phyloP scores from a whole-genome alignment of 2,329 filamentous ascomycete species.

The Stemphylium beticola region DNA sequence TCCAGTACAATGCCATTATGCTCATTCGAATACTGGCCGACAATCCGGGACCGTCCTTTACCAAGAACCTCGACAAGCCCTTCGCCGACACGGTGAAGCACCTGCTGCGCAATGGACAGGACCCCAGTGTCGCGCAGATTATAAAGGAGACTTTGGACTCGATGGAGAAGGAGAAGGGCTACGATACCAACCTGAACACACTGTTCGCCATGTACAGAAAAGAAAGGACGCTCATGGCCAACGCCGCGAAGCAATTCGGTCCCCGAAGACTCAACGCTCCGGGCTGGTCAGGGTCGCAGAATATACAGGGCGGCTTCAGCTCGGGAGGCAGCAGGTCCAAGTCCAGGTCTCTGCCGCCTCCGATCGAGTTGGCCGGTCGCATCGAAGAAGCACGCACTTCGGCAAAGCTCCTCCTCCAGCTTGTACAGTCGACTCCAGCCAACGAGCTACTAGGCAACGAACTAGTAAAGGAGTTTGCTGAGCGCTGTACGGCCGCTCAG shows the following conservation, averaged over 20 bases:
- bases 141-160: conserved; percentile 84
- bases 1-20: conserved; percentile 97
- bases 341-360: conserved; percentile 61
- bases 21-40: conserved; percentile 88
- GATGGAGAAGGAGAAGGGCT: conserved; percentile 72
- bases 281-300: conserved; percentile 42
- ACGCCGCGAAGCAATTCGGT: conserved; percentile 42
- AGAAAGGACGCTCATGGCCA: conserved; percentile 66
- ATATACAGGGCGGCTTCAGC: conserved; percentile 27
- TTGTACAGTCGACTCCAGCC: conserved; percentile 83
- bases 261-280: conserved; percentile 55
- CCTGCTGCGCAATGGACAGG: conserved; percentile 72
- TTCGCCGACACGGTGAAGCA: conserved; percentile 80
- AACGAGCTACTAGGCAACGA: conserved; percentile 80
- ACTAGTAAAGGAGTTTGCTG: conserved; percentile 89
- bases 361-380: conserved; percentile 78
- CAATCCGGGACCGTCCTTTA: conserved; percentile 89
- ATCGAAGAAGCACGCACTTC: conserved; percentile 91
- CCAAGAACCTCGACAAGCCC: conserved; percentile 84
- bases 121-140: conserved; percentile 82
- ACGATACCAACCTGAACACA: conserved; percentile 75
- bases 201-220: conserved; percentile 87
- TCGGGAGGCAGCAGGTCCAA: conserved; percentile 25
- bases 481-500: conserved; percentile 81
- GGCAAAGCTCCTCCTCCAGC: conserved; percentile 88